phyloP scores from a whole-genome alignment of 2,329 filamentous ascomycete species.

The Diaporthe amygdali region DNA sequence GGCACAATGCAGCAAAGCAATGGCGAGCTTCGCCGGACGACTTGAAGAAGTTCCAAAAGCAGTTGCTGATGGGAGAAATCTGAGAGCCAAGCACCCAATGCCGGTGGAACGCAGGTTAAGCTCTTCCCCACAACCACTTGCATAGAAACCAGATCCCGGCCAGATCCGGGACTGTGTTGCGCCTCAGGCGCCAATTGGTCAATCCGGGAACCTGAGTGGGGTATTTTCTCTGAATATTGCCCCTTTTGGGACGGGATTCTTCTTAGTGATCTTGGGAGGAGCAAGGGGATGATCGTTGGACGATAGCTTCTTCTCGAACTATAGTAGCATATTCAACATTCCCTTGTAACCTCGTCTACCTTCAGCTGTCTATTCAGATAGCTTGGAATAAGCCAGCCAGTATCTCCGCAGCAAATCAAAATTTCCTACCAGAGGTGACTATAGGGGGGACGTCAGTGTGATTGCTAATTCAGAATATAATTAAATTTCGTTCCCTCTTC shows the following conservation, averaged over 20 bases:
- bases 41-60: neutral
- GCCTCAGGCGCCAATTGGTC: neutral
- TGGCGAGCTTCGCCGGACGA: no score
- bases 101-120: neutral
- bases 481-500: no score
- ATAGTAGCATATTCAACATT: neutral
- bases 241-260: neutral
- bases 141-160: neutral
- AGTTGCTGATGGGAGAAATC: slow-evolving; percentile 8
- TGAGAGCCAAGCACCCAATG: neutral
- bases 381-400: no score
- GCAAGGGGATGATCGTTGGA: neutral
- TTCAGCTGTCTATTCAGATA: no score
- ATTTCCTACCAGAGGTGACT: no score
- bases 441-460: no score
- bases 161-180: neutral
- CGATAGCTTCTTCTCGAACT: neutral
- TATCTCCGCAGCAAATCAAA: no score
- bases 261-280: neutral
- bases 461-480: no score
- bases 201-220: neutral
- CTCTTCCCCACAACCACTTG: neutral
- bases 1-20: neutral
- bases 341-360: neutral
- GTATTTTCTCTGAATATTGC: neutral